Percentiles rank a stretch among this genome's conserved stretches.
Evolutionary conservation across 495 filamentous ascomycete genomes (phyloP).

Genomic region (Trichoderma asperelloides): DNA sequence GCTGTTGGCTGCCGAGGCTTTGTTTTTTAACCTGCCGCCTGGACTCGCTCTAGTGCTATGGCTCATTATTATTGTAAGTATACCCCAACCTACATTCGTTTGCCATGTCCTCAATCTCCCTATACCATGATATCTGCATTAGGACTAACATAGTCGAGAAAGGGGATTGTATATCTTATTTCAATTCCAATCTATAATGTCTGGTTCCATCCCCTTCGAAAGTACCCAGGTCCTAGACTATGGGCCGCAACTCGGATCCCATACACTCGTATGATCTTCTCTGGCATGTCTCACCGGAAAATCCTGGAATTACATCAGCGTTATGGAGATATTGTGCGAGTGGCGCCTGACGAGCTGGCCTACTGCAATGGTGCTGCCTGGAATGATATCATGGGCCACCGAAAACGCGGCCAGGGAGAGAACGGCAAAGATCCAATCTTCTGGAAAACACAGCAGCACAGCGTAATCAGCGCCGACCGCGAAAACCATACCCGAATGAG

Average conservation of each 20-base stretch:
- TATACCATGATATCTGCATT: neutral
- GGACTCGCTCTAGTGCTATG: neutral
- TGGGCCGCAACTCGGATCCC: slow-evolving; percentile 37
- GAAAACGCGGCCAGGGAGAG: slow-evolving; percentile 12
- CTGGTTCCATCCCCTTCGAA: slow-evolving; percentile 41
- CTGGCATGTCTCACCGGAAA: slow-evolving; percentile 19
- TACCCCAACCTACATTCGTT: neutral
- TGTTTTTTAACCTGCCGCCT: neutral
- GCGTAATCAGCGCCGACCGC: slow-evolving; percentile 21
- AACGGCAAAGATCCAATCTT: slow-evolving; percentile 26
- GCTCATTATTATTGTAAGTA: neutral
- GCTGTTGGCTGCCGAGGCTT: neutral
- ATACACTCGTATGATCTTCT: slow-evolving; percentile 14
- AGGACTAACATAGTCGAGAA: neutral
- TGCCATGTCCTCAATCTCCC: neutral
- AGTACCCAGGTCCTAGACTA: slow-evolving; percentile 41
- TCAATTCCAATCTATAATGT: slow-evolving; percentile 35
- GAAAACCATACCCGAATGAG: slow-evolving; percentile 35
- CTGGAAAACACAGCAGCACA: slow-evolving; percentile 17
- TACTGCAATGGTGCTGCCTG: slow-evolving; percentile 45
- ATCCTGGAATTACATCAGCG: slow-evolving; percentile 33
- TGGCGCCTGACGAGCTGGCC: slow-evolving; percentile 46
- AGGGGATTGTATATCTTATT: neutral
- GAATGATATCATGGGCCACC: slow-evolving; percentile 49
- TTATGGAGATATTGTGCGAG: slow-evolving; percentile 46